Conservation (phyloP, 805 yeast genomes). For the Zygoascus flipseniorum region DNA sequence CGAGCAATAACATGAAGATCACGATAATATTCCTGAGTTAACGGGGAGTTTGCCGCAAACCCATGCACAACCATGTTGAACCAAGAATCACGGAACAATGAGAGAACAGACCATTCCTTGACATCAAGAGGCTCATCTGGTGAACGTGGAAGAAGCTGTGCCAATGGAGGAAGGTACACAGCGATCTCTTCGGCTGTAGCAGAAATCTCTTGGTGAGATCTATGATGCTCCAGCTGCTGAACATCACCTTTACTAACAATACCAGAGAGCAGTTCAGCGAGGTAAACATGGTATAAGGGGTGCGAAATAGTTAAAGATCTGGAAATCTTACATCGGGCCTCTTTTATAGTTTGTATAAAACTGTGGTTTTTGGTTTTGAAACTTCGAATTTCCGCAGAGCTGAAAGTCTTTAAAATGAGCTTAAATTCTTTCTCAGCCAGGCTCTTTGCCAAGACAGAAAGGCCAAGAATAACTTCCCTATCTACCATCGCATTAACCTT, state of each 20-base stretch:
- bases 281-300: constrained; percentile 46
- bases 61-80: constrained; percentile 91
- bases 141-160: constrained; percentile 58
- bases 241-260: constrained; percentile 76
- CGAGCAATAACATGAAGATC: constrained; percentile 68
- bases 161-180: constrained; percentile 62
- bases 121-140: constrained; percentile 37
- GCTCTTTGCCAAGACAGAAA: constrained; percentile 52
- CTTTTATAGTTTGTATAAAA: constrained; percentile 19
- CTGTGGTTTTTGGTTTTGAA: constrained; percentile 33
- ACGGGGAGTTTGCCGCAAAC: constrained; percentile 43
- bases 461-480: constrained; percentile 54
- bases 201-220: constrained; percentile 41
- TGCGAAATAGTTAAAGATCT: constrained; percentile 19
- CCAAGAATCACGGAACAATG: constrained; percentile 83
- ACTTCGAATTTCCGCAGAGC: constrained; percentile 41
- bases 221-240: constrained; percentile 63
- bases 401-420: constrained; percentile 50
- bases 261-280: constrained; percentile 56
- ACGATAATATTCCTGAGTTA: constrained; percentile 38
- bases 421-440: constrained; percentile 61
- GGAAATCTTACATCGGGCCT: constrained; percentile 14
- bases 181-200: constrained; percentile 57
- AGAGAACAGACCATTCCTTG: constrained; percentile 42
- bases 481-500: constrained; percentile 37